Evolutionary conservation across 768 basidiomycete species (phyloP), one percentile per base, ranked within the genome.

Genomic region (Ephemerocybe angulata): DNA sequence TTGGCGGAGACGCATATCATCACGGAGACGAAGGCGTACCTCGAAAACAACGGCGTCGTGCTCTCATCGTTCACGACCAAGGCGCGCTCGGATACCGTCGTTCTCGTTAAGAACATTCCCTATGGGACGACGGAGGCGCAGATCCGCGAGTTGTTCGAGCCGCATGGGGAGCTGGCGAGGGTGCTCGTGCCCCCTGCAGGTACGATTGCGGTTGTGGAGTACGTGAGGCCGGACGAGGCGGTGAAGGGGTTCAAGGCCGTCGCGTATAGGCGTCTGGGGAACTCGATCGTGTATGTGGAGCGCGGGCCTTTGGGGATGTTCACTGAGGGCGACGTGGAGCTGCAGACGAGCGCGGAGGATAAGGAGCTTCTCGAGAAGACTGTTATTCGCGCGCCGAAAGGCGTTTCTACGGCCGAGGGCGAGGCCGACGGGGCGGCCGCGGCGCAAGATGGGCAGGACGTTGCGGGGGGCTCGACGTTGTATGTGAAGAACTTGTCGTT

Each of bases 401-500:
- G 15, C 22, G n/a, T 22, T 29, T 52, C 53, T 31, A 53, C 28
- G 12, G 70, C 77, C 25, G 77, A 72, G 28, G 79, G 80, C 15
- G 65, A 71, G 4, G 83, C 80, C 57, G 78, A 75, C 44, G 71
- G 70, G 41, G 68, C 66, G 29, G 65, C 60, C 12, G 69, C 67
- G 0, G 70, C 52, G 1, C 72, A 65, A 33, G 79, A 75, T 24
- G 72, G 72, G 40, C 75, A 78, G 42, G 67, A 76, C 15, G 65
- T 82, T n/a, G 76, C 79, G 19, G 76, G 77, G 0, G 94, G 92
- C 1, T 79, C 89, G 38, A 98, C 95, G 15, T 80, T 98, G 13
- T 98, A 93, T 69, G 78, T 98, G 70, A 98, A 98, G 82, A 98
- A 98, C 63, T 74, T 99, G 38, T 78, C 92, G n/a, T 98, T 98